Conservation (phyloP, 805 yeast species). For the Candida palmyrensis region DNA sequence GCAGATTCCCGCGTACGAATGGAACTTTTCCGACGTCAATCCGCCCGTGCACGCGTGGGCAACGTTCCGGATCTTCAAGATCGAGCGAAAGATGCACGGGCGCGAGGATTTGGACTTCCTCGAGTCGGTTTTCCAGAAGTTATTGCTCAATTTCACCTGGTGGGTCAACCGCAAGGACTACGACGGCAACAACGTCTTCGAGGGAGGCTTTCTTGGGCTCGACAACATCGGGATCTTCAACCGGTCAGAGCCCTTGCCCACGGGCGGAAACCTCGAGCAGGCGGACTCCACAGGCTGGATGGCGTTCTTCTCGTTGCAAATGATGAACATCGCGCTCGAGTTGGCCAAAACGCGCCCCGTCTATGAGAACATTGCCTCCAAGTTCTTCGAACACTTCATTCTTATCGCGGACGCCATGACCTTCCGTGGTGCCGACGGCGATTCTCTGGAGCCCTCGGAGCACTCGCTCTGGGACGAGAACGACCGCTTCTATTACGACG, state of each 20-base stretch:
- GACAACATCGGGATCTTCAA: slow-evolving; percentile 92
- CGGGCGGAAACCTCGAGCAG: slow-evolving; percentile 86
- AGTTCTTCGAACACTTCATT: slow-evolving; percentile 88
- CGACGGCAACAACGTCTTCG: slow-evolving; percentile 84
- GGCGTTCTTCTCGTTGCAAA: slow-evolving; percentile 86
- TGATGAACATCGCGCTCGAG: slow-evolving; percentile 90
- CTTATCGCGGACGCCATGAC: slow-evolving; percentile 94
- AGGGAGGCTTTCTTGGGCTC: slow-evolving; percentile 90
- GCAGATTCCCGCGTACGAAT: slow-evolving; percentile 94
- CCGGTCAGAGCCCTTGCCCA: slow-evolving; percentile 88
- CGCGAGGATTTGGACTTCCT: slow-evolving; percentile 73
- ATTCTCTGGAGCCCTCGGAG: slow-evolving; percentile 38
- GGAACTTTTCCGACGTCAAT: slow-evolving; percentile 94
- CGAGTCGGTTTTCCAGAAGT: slow-evolving; percentile 89
- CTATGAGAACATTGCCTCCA: slow-evolving; percentile 90
- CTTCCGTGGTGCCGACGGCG: slow-evolving; percentile 42
- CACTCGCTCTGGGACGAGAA: slow-evolving; percentile 85
- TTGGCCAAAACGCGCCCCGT: slow-evolving; percentile 80
- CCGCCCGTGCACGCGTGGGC: slow-evolving; percentile 99
- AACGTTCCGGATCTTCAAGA: slow-evolving; percentile 77
- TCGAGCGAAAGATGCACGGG: slow-evolving; percentile 84
- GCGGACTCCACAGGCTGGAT: slow-evolving; percentile 98
- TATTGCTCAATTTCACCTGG: slow-evolving; percentile 89
- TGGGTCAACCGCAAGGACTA: slow-evolving; percentile 92
- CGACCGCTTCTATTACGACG: slow-evolving; percentile 86